phyloP scores from a whole-genome alignment of 2,329 filamentous ascomycete genomes.

The Hortaea werneckii region DNA sequence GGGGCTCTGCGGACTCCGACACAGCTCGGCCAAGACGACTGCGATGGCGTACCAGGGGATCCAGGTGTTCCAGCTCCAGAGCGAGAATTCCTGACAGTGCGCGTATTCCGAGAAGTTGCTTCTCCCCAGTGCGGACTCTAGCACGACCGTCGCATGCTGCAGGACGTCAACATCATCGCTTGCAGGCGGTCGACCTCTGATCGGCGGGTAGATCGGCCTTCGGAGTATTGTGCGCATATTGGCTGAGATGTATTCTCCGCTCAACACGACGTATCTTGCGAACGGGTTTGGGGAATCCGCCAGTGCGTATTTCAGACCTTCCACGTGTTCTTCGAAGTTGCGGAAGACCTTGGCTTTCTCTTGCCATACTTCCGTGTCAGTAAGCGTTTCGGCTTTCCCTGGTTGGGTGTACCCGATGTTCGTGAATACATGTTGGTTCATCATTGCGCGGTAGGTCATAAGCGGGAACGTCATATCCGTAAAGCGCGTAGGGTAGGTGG shows the following conservation, averaged over 20 bases:
- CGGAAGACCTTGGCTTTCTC: neutral
- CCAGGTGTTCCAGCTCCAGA: neutral
- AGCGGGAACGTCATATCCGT: neutral
- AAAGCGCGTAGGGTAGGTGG: neutral
- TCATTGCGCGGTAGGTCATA: neutral
- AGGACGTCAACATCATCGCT: neutral
- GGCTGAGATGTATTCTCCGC: neutral
- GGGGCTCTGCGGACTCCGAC: neutral
- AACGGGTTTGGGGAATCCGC: neutral
- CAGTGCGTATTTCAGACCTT: neutral
- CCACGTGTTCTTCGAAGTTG: neutral
- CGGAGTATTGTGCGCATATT: neutral
- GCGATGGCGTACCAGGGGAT: slow-evolving; percentile 1
- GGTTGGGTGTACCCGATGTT: neutral
- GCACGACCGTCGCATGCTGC: neutral
- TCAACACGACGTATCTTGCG: neutral
- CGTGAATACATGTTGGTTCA: neutral
- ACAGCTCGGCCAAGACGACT: slow-evolving; percentile 1
- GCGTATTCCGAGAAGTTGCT: neutral
- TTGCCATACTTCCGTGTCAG: neutral
- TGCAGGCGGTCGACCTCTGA: neutral
- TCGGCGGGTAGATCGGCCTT: neutral
- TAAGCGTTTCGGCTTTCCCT: neutral
- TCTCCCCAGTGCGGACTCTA: neutral
- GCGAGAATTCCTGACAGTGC: too few species aligned